Evolutionary conservation across 345 rosid species (phyloP), one percentile per base, ranked within the genome.

Genomic region (Pistacia atlantica): DNA sequence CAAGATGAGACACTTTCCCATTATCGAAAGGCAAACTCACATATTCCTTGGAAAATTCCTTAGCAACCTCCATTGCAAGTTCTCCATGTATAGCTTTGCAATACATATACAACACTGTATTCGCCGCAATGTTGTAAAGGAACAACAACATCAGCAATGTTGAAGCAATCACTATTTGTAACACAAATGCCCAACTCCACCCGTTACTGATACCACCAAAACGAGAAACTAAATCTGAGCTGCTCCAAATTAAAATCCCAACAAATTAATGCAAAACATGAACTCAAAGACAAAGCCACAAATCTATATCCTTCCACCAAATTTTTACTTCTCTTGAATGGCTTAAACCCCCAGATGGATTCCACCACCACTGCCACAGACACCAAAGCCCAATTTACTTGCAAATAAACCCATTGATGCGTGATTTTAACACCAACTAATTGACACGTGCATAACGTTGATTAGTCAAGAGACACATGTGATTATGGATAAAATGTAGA

Each of bases 21-120:
- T 88, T 89, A 61, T 88, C 92, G 73, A 90, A 89, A 66, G 98
- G 99, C 85, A 93, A 86, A 51, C 94, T 87, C 3, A 88, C 88
- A 57, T 90, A 91, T 55, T 88, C 91, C 56, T 85, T 77, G 0
- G 90, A 86, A 79, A 91, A 87, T 74, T 93, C 96, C 77, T 88
- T 85, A 5, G 94, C 96, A 12, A 94, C 90, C 87, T 91, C 89
- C 81, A 72, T 80, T 17, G 87, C 97, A 56, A 91, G 87, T 84
- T 95, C 93, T 2, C 96, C 96, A 22, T 86, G 87, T 12, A 75
- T 54, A 60, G 96, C 94, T 80, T 89, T 91, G 68, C 94, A 88
- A 68, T 87, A 80, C 87, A 91, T 88, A 63, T 90, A 91, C 80
- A 91, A 71, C 69, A 95, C 92, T 2, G 90, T 84, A 16, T 13